Percentiles rank a stretch among this genome's conserved stretches.
Evolutionary conservation across 208 protist genomes (phyloP).

Genomic region (Angomonas ambiguus): DNA sequence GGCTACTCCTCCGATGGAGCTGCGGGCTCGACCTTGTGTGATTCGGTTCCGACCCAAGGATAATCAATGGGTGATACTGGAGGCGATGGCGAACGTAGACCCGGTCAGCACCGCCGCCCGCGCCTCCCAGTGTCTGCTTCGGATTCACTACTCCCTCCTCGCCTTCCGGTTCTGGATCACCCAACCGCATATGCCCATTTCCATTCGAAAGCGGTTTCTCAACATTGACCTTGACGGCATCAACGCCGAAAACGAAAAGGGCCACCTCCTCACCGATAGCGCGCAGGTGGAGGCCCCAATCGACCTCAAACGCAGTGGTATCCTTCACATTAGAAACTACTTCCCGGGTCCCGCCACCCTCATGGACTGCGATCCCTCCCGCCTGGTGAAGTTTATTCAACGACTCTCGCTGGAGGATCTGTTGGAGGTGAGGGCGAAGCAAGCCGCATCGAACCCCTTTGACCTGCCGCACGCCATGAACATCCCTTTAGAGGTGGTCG

Average conservation of each 20-base stretch:
- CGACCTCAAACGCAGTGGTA: slow-evolving; percentile 83
- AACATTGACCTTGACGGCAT: slow-evolving; percentile 64
- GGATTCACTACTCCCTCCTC: slow-evolving; percentile 74
- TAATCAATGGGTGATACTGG: slow-evolving; percentile 88
- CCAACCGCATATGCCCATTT: slow-evolving; percentile 81
- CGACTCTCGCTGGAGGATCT: slow-evolving; percentile 79
- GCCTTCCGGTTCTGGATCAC: slow-evolving; percentile 75
- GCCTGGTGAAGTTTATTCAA: slow-evolving; percentile 83
- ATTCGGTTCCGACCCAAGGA: slow-evolving; percentile 83
- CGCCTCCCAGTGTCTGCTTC: slow-evolving; percentile 51
- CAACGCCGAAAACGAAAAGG: slow-evolving; percentile 47
- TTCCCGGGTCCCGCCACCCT: slow-evolving; percentile 79
- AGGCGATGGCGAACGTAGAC: slow-evolving; percentile 66
- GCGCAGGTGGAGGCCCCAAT: slow-evolving; percentile 63
- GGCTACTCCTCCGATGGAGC: neutral
- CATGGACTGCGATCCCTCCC: slow-evolving; percentile 79
- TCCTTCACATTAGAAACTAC: slow-evolving; percentile 89
- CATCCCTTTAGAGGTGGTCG: slow-evolving; percentile 17
- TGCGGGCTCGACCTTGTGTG: slow-evolving; percentile 66
- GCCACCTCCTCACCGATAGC: slow-evolving; percentile 37
- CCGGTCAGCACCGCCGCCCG: slow-evolving; percentile 53
- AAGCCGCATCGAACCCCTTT: slow-evolving; percentile 36
- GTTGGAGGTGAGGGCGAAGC: slow-evolving; percentile 28
- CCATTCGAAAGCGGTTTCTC: slow-evolving; percentile 80
- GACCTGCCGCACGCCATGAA: slow-evolving; percentile 32